Evolutionary conservation across 345 rosid species (phyloP), one percentile per base, ranked within the genome.

Genomic region (Camelina neglecta): DNA sequence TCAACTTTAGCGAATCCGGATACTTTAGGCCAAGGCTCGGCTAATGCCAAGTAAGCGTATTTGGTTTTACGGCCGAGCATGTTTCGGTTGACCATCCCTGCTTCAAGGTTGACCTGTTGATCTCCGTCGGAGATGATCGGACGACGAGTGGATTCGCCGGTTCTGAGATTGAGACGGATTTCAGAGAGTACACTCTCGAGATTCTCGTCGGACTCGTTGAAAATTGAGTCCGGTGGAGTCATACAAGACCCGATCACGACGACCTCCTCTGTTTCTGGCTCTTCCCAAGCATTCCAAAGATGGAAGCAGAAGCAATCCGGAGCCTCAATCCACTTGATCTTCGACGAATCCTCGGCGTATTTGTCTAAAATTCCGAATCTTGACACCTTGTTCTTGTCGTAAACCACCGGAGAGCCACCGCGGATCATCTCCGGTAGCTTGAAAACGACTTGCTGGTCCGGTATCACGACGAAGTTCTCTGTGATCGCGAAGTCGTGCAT

Each of bases 271-370:
- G 83, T 88, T 54, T 87, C 94, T 0, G 90, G 88, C 80, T 93
- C 97, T 60, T 93, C 97, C 97, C 97, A 93, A 4, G 97, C 94
- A 73, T 93, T 93, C 97, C 97, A 93, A 0, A 90, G 87, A 66
- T 93, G 97, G 83, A 93, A 93, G 75, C 97, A 93, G 86, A 93
- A 93, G 83, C 96, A 90, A 35, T 87, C 94, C 1, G 91, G 88
- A 1, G 80, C 90, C 20, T 93, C 89, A 66, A 93, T 83, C 96
- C 96, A 93, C 71, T 24, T 78, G 11, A 86, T 87, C 1, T 73
- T 26, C 6, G 83, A 63, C 4, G 85, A 83, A 7, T 79, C 75
- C 1, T 66, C 39, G 1, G 88, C 93, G 56, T 85, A 80, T 74
- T 93, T 93, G 78, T 84, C 86, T 13, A 93, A 18, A n/a, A 93